Evolutionary conservation across 2,329 filamentous ascomycete species (phyloP), one percentile per base, ranked within the genome.

Genomic region (Cryphonectria naterciae): DNA sequence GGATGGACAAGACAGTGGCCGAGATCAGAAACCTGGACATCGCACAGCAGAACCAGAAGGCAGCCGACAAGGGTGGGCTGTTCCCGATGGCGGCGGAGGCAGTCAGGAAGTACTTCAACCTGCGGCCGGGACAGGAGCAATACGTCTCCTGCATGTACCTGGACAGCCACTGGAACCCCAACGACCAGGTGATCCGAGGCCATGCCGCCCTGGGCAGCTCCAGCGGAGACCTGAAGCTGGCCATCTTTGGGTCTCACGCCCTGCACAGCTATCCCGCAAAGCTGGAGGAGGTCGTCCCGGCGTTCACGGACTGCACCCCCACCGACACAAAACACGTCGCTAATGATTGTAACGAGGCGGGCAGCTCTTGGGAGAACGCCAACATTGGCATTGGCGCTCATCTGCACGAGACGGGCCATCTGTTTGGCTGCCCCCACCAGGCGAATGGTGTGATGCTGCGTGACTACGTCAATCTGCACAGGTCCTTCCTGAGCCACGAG

Each of bases 301-400:
- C 94, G 7, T 97, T 98, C 77, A 92, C 89, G 22, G 95, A 98
- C 80, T 97, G 94, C 80, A 97, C 95, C 2, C 89, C 91, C 43
- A 98, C 94, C 0, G 93, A 98, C 78, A 93, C 91, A 13, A 87
- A 89, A 54, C 88, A 88, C 75, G 90, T 97, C 52, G 92, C 92
- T 22, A 97, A 98, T 76, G 93, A 97, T 78, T 93, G 90, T 79
- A 92, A 92, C 75, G 93, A 97, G 75, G 91, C 91, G 8, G 95
- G 95, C 35, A 97, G 93, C 78, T 96, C 91, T 63, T 98, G 95
- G 95, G 95, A 98, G 79, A 91, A 94, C n/a, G 94, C 93, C 37
- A 97, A 95, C 76, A 92, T 97, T 72, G 95, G 95, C 41, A 97
- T 98, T 74, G 95, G 95, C 10, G 95, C 94, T 13, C 95, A 98